phyloP scores from a whole-genome alignment of 495 filamentous ascomycete species.

The Durotheca rogersii region DNA sequence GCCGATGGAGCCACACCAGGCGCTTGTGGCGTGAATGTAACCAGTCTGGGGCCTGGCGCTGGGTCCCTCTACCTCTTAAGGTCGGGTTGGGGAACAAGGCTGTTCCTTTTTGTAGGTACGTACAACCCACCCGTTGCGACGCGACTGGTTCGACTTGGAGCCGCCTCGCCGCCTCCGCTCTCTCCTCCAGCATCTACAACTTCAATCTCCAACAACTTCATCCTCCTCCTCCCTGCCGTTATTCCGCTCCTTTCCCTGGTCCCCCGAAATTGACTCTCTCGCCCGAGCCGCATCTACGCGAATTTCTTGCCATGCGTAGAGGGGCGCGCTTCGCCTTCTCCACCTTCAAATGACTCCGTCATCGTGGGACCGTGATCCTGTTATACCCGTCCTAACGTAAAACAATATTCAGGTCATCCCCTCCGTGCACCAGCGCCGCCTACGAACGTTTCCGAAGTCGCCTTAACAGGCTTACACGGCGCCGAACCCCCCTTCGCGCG shows the following conservation, averaged over 20 bases:
- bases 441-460: constrained; percentile 9
- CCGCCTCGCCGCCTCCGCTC: too few relatives aligned
- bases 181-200: too few relatives aligned
- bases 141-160: too few relatives aligned
- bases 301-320: neutral
- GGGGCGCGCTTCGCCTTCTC: neutral
- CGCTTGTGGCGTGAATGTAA: too few relatives aligned
- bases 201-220: too few relatives aligned
- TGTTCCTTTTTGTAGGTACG: too few relatives aligned
- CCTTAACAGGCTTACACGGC: neutral
- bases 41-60: too few relatives aligned
- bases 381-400: constrained; percentile 13
- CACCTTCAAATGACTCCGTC: constrained; percentile 8
- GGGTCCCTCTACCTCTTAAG: too few relatives aligned
- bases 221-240: too few relatives aligned
- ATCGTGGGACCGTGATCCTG: neutral
- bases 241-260: neutral
- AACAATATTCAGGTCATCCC: constrained; percentile 3
- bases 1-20: too few relatives aligned
- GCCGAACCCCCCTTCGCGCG: constrained; percentile 1
- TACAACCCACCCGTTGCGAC: too few relatives aligned
- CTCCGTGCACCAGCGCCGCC: neutral
- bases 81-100: too few relatives aligned
- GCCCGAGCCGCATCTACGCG: neutral
- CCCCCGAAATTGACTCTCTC: neutral